Percentiles rank a stretch among this genome's conserved stretches.
phyloP scores from a whole-genome alignment of 176 grass and related monocot species.

The Cenchrus purpureus region DNA sequence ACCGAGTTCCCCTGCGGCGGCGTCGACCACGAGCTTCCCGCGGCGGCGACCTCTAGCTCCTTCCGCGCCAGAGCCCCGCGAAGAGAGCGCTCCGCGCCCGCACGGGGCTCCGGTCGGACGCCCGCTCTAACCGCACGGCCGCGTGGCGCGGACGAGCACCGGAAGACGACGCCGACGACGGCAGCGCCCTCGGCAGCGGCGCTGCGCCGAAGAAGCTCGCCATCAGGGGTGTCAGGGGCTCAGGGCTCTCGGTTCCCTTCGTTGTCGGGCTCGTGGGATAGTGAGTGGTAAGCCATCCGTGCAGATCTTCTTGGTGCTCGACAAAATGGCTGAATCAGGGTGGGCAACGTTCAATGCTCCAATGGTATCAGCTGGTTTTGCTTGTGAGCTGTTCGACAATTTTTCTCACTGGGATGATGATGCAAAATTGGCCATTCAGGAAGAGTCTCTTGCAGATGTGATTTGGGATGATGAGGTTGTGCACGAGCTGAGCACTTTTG shows the following conservation, averaged over 20 bases:
- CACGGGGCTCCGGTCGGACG: conserved; percentile 59
- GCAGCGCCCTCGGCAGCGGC: conserved; percentile 49
- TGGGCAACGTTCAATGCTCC: too few relatives aligned
- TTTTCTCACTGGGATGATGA: too few relatives aligned
- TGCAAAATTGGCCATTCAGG: too few relatives aligned
- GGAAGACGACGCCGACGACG: conserved; percentile 73
- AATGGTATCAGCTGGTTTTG: too few relatives aligned
- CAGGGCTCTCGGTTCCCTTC: not conserved
- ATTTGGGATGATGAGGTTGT: too few relatives aligned
- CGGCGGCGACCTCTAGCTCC: not conserved
- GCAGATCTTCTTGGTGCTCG: too few relatives aligned
- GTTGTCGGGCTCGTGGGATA: not conserved
- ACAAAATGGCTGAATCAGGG: too few relatives aligned
- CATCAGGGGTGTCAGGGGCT: conserved; percentile 28
- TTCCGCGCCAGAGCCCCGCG: conserved; percentile 62
- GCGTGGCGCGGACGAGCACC: conserved; percentile 52
- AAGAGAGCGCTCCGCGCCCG: conserved; percentile 79
- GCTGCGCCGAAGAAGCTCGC: conserved; percentile 58
- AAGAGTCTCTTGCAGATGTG: too few relatives aligned
- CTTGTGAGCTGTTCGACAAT: too few relatives aligned
- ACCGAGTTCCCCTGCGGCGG: too few relatives aligned
- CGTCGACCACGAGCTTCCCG: too few relatives aligned
- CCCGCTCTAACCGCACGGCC: conserved; percentile 55
- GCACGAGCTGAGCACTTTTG: too few relatives aligned
- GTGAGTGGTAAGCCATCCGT: not conserved